Base-by-base conservation (phyloP, 345 rosid species). In the Odontarrhena argentea region DNA sequence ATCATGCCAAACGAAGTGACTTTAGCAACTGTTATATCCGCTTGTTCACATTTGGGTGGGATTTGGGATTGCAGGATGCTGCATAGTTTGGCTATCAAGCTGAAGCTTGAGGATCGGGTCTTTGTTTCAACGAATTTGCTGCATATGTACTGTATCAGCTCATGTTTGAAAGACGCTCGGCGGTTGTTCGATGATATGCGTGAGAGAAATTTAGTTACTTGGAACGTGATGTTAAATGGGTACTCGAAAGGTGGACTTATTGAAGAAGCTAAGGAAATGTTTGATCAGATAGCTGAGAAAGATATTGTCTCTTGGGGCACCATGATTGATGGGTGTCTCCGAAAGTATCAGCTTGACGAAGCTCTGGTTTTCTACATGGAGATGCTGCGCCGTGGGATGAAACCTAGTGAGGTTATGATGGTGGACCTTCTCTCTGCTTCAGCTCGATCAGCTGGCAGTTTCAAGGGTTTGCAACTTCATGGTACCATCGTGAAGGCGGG, bases 201-300 rank as follows among this genome's bases (percentile, higher is more conserved):
- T 5, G 86, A 84, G 43, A 84, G 70, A 76, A 86, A 82, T 45
- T 36, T 78, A 53, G 84, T 89, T 70, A 71, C 96, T 0, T 89
- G 98, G 96, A 92, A 89, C 70, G 96, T 89, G 45, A 83, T 92
- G 91, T 74, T 92, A 69, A 92, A 92, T 50, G 98, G 95, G 37
- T 89, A 84, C 67, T 73, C 91, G 0, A 92, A 89, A 77, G 88
- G 83, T 8, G 98, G 96, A 63, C 47, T 74, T 1, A 26, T 86
- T n/a, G 75, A 83, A 57, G 69, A 69, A 48, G 91, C 87, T 10
- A 67, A 72, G 67, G 80, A 83, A 37, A 13, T 87, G 81, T 92
- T 92, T 48, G 76, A 80, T 72, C 78, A 67, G 73, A 79, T 87
- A 18, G 89, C 81, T 3, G 45, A 45, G 52, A 85, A 80, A 67